Evolutionary conservation across 2,329 filamentous ascomycete genomes (phyloP).

Genomic region (Mariannaea elegans): DNA sequence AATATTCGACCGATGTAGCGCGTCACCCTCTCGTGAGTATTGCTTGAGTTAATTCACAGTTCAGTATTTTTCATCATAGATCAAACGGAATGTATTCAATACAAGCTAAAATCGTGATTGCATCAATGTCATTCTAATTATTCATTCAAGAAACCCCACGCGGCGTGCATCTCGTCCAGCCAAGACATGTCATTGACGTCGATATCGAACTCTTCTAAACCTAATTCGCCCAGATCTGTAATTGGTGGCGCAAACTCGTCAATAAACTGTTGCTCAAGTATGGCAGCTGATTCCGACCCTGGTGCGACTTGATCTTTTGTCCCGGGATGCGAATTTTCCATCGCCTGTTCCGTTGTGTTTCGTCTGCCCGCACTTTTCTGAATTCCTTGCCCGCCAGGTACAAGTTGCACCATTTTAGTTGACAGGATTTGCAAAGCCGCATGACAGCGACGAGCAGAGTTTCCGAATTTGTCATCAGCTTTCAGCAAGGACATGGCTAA

Average conservation of each 20-base stretch:
- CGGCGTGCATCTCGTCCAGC: slow-evolving; percentile 45
- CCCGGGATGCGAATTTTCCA: not conserved
- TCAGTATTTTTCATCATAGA: too few species aligned
- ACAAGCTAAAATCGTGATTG: too few species aligned
- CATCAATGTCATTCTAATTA: too few species aligned
- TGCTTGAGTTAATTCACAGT: too few species aligned
- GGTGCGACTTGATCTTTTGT: not conserved
- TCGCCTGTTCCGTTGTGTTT: not conserved
- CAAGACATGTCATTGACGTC: slow-evolving; percentile 46
- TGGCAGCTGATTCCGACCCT: slow-evolving; percentile 19
- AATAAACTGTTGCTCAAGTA: slow-evolving; percentile 26
- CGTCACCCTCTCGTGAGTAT: too few species aligned
- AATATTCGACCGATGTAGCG: too few species aligned
- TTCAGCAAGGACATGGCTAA: slow-evolving; percentile 45
- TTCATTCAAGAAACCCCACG: slow-evolving; percentile 43
- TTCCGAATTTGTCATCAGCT: slow-evolving; percentile 45
- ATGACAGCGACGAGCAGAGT: slow-evolving; percentile 45
- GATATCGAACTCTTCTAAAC: slow-evolving; percentile 41
- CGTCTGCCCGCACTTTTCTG: not conserved
- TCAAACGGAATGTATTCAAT: too few species aligned
- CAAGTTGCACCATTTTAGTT: slow-evolving; percentile 43
- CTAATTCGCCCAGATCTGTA: slow-evolving; percentile 33
- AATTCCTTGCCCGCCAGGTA: not conserved
- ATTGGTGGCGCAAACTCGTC: slow-evolving; percentile 35
- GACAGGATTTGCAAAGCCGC: slow-evolving; percentile 47